Conservation (phyloP, 2,329 filamentous ascomycete genomes). For the Amauroascus niger region DNA sequence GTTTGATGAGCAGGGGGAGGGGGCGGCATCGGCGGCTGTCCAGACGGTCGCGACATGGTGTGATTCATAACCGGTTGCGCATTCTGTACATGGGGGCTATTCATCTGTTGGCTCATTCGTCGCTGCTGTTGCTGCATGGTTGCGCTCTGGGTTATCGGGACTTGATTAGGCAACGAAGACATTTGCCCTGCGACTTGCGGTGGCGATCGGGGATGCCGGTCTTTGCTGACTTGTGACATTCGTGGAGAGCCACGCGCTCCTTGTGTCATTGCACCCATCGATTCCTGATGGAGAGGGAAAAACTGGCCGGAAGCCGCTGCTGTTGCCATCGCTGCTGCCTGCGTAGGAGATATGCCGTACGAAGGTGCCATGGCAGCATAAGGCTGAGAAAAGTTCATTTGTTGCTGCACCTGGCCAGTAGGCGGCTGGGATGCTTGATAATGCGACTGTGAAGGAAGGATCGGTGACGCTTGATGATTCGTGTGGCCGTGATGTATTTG, state of each 20-base stretch:
- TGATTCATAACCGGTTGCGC: slow-evolving; percentile 65
- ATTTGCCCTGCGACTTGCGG: slow-evolving; percentile 56
- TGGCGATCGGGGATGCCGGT: slow-evolving; percentile 68
- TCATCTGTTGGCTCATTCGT: slow-evolving; percentile 63
- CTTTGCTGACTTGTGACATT: slow-evolving; percentile 62
- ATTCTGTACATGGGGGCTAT: slow-evolving; percentile 63
- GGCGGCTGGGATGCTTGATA: slow-evolving; percentile 56
- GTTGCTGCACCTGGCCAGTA: slow-evolving; percentile 50
- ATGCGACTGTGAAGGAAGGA: slow-evolving; percentile 64
- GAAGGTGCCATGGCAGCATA: slow-evolving; percentile 65
- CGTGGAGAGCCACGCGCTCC: slow-evolving; percentile 60
- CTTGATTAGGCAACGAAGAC: slow-evolving; percentile 34
- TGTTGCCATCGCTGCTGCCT: slow-evolving; percentile 88
- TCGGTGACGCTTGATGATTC: slow-evolving; percentile 64
- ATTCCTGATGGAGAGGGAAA: slow-evolving; percentile 63
- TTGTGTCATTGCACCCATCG: slow-evolving; percentile 52
- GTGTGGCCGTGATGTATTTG: slow-evolving; percentile 50
- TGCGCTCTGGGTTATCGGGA: slow-evolving; percentile 28
- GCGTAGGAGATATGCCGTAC: slow-evolving; percentile 72
- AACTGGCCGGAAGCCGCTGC: slow-evolving; percentile 82
- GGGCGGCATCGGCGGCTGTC: slow-evolving; percentile 43
- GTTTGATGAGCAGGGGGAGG: slow-evolving; percentile 46
- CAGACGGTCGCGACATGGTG: slow-evolving; percentile 42
- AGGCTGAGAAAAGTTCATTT: slow-evolving; percentile 71
- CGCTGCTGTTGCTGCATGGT: slow-evolving; percentile 40